Percentiles rank a stretch among this genome's conserved stretches.
These are phyloP conservation scores for Trichocladium uniseriatum DNA, from an alignment of 495 filamentous ascomycete genomes.

Conservation along the genomic window DNA sequence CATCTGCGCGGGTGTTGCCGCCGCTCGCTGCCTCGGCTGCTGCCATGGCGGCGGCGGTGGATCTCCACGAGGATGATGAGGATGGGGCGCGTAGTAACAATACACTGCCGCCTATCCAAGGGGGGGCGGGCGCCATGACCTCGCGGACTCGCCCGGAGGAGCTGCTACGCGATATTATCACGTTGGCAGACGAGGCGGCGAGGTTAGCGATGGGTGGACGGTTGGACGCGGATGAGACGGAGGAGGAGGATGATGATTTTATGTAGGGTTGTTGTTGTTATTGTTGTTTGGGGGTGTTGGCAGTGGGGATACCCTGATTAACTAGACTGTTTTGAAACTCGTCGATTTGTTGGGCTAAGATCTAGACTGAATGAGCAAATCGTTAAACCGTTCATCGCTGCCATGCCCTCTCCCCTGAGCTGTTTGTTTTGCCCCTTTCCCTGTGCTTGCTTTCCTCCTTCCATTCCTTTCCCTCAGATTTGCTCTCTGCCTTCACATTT, in stretches of 20 bases:
- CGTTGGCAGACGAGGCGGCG: conserved; percentile 31
- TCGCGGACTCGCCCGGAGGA: conserved; percentile 29
- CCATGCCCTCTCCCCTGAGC: too few relatives aligned
- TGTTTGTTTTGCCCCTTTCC: too few relatives aligned
- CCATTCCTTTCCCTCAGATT: too few relatives aligned
- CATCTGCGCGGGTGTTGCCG: too few relatives aligned
- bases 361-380: too few relatives aligned
- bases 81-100: conserved; percentile 10
- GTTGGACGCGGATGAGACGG: conserved; percentile 35
- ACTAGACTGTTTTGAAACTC: too few relatives aligned
- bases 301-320: too few relatives aligned
- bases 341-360: too few relatives aligned
- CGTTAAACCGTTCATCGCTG: too few relatives aligned
- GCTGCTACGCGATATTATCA: conserved; percentile 34
- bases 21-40: background rate
- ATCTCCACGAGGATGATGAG: background rate
- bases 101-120: conserved; percentile 14
- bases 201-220: conserved; percentile 19
- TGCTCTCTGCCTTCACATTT: too few relatives aligned
- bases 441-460: too few relatives aligned
- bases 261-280: conserved; percentile 19
- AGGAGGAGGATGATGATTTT: conserved; percentile 40
- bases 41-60: too few relatives aligned
- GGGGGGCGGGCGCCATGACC: background rate
- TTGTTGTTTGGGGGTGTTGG: background rate